Evolutionary conservation across 495 filamentous ascomycete species (phyloP), one percentile per base, ranked within the genome.

Genomic region (Trypethelium eluteriae): DNA sequence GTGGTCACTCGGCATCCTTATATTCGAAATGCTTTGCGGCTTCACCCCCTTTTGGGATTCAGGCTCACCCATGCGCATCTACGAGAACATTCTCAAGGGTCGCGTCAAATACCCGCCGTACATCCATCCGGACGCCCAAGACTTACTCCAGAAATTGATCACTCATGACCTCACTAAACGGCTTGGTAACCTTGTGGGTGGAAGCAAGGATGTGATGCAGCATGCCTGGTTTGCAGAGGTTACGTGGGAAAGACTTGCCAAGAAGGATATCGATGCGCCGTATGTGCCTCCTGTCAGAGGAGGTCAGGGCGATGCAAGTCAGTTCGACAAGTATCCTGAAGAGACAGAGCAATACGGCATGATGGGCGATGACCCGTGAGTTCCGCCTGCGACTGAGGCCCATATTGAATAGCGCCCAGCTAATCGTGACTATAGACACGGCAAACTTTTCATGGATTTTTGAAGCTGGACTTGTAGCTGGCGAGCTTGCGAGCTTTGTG

Each of bases 41-140:
- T 98, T 96, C 76, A 98, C 94, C 14, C 94, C 94, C 2, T 98
- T 98, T 79, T 98, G 93, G 92, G 94, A 98, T 76, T 89, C 89
- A 66, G 94, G 93, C 41, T 96, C 90, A 4, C 92, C 94, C 2
- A 96, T 98, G 83, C 97, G 96, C 79, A 98, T 98, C 70, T 98
- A 98, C 77, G 93, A 98, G 81, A 98, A 98, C 75, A 98, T 98
- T 71, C 81, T 98, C 64, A 89, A 88, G 66, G 94, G 93, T 59
- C 87, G 86, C 71, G 87, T 98, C 74, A 98, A 96, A 80, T 98
- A 96, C 74, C 94, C 94, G 64, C 87, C 90, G 34, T 98, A 97
- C 73, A 89, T 98, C 73, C 89, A 96, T 74, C 88, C 89, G 6
- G 95, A 98, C 75, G 94, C 93, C 1, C 91, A 96, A 73, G 87